Evolutionary conservation across 805 yeast genomes (phyloP).

Genomic region (Starmerella gropengiesseri): DNA sequence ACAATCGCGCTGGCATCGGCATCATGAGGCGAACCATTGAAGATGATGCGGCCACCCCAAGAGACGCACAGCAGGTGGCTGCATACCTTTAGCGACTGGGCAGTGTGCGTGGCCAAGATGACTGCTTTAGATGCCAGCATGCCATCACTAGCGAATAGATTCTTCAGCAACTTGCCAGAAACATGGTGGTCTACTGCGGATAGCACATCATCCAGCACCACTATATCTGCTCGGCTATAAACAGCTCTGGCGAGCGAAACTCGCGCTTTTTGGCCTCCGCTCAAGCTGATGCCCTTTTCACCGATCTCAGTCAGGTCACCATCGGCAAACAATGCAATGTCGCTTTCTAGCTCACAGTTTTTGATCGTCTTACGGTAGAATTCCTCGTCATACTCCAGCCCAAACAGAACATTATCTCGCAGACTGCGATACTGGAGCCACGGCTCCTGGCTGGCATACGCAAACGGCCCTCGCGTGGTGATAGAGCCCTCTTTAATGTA

Average conservation of each 20-base stretch:
- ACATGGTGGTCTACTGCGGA: constrained; percentile 95
- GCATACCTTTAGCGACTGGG: constrained; percentile 46
- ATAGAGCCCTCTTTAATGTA: constrained; percentile 60
- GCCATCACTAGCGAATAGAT: constrained; percentile 72
- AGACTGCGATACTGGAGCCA: constrained; percentile 92
- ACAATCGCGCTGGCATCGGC: constrained; percentile 1
- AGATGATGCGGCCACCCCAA: constrained; percentile 2
- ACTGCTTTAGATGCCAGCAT: constrained; percentile 61
- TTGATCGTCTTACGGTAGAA: constrained; percentile 45
- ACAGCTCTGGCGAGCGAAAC: constrained; percentile 86
- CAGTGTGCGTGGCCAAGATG: constrained; percentile 74
- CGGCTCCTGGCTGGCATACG: constrained; percentile 79
- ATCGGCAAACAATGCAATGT: constrained; percentile 61
- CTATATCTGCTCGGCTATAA: constrained; percentile 82
- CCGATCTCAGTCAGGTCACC: constrained; percentile 88
- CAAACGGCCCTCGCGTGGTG: constrained; percentile 54
- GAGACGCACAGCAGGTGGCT: constrained; percentile 6
- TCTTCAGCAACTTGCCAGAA: constrained; percentile 52
- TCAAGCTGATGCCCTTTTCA: constrained; percentile 88
- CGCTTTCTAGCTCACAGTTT: constrained; percentile 74
- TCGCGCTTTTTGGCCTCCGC: constrained; percentile 95
- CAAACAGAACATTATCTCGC: constrained; percentile 66
- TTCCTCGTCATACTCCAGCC: constrained; percentile 64
- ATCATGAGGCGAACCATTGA: not conserved
- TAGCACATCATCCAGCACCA: constrained; percentile 78